Evolutionary conservation across 768 basidiomycete species (phyloP).

Genomic region (Termitomyces sp.): DNA sequence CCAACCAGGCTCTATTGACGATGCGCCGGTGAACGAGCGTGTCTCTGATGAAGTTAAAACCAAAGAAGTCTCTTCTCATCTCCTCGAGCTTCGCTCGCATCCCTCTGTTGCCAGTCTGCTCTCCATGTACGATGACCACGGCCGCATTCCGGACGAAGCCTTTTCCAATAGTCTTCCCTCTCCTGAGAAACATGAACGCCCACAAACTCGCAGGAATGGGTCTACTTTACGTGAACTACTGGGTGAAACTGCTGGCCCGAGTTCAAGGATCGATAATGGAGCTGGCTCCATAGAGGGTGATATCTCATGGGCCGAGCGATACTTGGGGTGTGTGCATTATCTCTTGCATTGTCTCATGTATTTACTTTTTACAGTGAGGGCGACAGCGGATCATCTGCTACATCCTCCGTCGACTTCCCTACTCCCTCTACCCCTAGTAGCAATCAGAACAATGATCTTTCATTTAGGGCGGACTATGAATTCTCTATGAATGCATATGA

Average conservation of each 20-base stretch:
- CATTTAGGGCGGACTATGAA: slow-evolving; percentile 44
- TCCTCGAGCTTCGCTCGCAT: slow-evolving; percentile 61
- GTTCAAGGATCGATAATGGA: slow-evolving; percentile 18
- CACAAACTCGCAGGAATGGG: slow-evolving; percentile 56
- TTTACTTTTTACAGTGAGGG: slow-evolving; percentile 34
- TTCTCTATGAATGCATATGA: slow-evolving; percentile 34
- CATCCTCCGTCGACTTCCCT: slow-evolving; percentile 43
- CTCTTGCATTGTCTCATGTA: neutral
- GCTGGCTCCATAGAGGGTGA: slow-evolving; percentile 55
- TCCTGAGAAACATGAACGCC: slow-evolving; percentile 34
- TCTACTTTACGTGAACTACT: slow-evolving; percentile 74
- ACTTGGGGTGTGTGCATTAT: slow-evolving; percentile 45
- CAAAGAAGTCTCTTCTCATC: slow-evolving; percentile 39
- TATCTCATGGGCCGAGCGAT: slow-evolving; percentile 82
- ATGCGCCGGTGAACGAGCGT: slow-evolving; percentile 21
- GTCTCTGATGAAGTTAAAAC: slow-evolving; percentile 29
- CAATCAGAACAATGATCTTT: slow-evolving; percentile 29
- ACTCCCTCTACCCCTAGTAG: slow-evolving; percentile 46
- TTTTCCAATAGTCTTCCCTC: slow-evolving; percentile 61
- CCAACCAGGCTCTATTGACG: slow-evolving; percentile 35
- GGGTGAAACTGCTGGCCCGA: slow-evolving; percentile 41
- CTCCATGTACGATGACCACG: slow-evolving; percentile 69
- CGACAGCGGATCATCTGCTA: slow-evolving; percentile 34
- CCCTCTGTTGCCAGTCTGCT: slow-evolving; percentile 76
- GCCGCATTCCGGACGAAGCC: slow-evolving; percentile 51